A percentile compares a stretch with the other conserved stretches of the same genome.
phyloP scores from a whole-genome alignment of 78 protist genomes.

The Dictyostelium citrinum region DNA sequence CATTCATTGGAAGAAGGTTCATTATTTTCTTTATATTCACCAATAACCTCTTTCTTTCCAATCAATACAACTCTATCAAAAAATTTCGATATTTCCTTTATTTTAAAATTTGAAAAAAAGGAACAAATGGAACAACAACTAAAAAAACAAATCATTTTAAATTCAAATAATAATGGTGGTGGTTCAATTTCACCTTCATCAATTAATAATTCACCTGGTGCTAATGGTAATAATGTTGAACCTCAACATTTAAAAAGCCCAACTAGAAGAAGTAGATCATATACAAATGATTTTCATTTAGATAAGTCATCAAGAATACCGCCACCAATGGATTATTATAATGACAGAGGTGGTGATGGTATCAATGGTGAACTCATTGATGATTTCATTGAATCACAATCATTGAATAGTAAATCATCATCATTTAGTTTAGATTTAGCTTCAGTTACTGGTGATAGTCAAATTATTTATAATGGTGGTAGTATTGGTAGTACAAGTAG shows the following conservation, averaged over 20 bases:
- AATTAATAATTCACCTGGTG: neutral
- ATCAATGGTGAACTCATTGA: neutral
- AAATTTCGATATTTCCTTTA: constrained; percentile 2
- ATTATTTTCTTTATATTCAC: constrained; percentile 42
- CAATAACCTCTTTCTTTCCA: constrained; percentile 61
- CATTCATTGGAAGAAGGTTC: constrained; percentile 80
- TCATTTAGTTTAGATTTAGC: constrained; percentile 41
- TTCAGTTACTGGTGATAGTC: neutral
- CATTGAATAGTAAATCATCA: neutral
- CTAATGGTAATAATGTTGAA: neutral
- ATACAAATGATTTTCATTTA: constrained; percentile 40
- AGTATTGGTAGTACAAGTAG: neutral
- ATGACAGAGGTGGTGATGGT: neutral
- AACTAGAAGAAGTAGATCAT: constrained; percentile 21
- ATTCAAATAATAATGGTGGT: neutral
- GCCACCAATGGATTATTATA: neutral
- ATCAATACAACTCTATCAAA: neutral
- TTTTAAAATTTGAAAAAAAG: neutral
- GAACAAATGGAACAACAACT: neutral
- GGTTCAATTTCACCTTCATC: neutral
- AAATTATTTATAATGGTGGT: neutral
- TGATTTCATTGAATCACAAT: neutral
- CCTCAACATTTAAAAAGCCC: neutral
- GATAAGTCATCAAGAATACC: neutral
- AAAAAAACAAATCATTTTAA: neutral